Percentiles rank a stretch among this genome's conserved stretches.
These are phyloP conservation scores for Linum trigynum DNA, from an alignment of 345 rosid genomes.

Conservation along the genomic window DNA sequence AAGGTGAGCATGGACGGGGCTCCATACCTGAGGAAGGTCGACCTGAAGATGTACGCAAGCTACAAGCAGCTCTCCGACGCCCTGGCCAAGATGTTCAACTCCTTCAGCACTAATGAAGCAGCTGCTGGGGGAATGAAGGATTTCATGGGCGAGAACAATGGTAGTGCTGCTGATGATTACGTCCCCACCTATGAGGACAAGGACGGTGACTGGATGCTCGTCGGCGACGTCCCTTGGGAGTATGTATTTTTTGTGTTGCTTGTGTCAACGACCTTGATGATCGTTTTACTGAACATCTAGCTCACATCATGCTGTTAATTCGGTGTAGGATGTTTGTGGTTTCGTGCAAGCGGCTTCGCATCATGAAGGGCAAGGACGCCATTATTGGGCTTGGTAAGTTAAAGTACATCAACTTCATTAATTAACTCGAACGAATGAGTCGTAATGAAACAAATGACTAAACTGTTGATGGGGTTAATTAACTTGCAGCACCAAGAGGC, in stretches of 20 bases:
- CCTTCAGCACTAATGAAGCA: slow-evolving; percentile 12
- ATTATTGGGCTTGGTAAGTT: neutral
- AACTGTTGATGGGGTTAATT: neutral
- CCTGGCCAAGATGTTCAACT: slow-evolving; percentile 18
- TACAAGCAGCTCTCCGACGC: slow-evolving; percentile 14
- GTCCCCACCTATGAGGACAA: neutral
- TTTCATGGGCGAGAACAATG: too few relatives aligned
- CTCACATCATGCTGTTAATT: too few relatives aligned
- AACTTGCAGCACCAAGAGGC: neutral
- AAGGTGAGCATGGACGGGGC: slow-evolving; percentile 27
- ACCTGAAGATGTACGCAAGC: slow-evolving; percentile 18
- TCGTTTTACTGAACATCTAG: neutral
- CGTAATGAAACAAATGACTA: too few relatives aligned
- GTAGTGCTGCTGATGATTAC: neutral
- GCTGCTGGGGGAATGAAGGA: neutral
- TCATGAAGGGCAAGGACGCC: neutral
- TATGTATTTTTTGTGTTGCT: too few relatives aligned
- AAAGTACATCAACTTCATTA: neutral
- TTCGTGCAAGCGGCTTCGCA: neutral
- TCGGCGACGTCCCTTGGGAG: neutral
- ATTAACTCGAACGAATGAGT: neutral
- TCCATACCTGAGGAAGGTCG: slow-evolving; percentile 23
- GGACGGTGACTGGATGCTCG: slow-evolving; percentile 1
- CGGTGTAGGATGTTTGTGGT: neutral
- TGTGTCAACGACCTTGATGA: neutral